Evolutionary conservation across 306 rosid species (phyloP).

Genomic region (Chamaecrista fasciculata): DNA sequence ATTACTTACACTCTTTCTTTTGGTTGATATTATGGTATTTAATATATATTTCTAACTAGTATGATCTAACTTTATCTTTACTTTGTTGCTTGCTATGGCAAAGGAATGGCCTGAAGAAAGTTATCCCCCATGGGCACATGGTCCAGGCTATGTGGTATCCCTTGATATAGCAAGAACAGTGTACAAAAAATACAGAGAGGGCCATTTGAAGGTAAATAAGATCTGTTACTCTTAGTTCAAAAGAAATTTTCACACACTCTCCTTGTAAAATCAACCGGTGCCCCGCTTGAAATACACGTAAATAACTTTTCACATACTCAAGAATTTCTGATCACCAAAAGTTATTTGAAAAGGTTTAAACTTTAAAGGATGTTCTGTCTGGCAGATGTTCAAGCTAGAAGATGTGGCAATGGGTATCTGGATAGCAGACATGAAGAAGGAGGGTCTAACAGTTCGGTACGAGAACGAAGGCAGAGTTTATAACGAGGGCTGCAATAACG

Average conservation of each 20-base stretch:
- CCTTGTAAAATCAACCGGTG: neutral
- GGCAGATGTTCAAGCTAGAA: slow-evolving; percentile 95
- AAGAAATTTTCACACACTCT: neutral
- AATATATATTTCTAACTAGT: neutral
- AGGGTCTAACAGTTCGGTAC: slow-evolving; percentile 64
- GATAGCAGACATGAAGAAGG: slow-evolving; percentile 80
- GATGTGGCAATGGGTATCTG: slow-evolving; percentile 99
- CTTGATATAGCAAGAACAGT: slow-evolving; percentile 74
- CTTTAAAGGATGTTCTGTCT: slow-evolving; percentile 19
- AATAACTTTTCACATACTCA: neutral
- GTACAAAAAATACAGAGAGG: slow-evolving; percentile 55
- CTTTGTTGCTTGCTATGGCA: slow-evolving; percentile 27
- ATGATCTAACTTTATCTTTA: slow-evolving; percentile 9
- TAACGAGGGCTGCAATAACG: slow-evolving; percentile 81
- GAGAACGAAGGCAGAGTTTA: slow-evolving; percentile 61
- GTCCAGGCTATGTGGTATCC: slow-evolving; percentile 95
- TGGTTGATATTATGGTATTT: neutral
- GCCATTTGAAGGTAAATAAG: slow-evolving; percentile 67
- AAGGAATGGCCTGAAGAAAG: slow-evolving; percentile 87
- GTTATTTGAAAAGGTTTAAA: neutral
- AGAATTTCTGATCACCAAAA: neutral
- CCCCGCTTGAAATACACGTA: neutral
- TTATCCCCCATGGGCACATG: slow-evolving; percentile 99
- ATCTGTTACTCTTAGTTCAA: neutral
- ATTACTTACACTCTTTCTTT: neutral